phyloP scores from a whole-genome alignment of 768 basidiomycete species.

The Russula earlei region DNA sequence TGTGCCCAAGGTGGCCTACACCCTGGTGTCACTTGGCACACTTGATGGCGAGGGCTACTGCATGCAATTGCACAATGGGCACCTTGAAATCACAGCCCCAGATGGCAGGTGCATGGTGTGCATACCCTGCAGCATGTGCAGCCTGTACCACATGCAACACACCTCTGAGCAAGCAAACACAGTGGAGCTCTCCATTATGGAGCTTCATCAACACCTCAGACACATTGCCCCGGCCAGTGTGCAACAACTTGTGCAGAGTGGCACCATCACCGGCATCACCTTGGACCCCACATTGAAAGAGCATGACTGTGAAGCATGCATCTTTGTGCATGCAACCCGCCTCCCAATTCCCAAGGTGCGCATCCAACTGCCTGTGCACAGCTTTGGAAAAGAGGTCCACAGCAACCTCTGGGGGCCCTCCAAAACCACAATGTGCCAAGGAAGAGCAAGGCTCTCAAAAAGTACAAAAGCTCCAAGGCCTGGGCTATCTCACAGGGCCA shows the following conservation, averaged over 20 bases:
- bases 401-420: neutral
- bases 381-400: neutral
- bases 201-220: slow-evolving; percentile 28
- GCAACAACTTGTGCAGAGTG: slow-evolving; percentile 16
- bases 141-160: neutral
- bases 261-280: neutral
- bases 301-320: neutral
- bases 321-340: neutral
- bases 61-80: neutral
- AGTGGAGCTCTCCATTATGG: neutral
- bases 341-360: neutral
- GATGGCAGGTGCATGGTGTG: too few relatives aligned
- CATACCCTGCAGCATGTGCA: neutral
- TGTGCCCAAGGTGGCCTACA: neutral
- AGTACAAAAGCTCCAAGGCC: neutral
- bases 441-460: neutral
- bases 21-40: neutral
- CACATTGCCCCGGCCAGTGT: slow-evolving; percentile 28
- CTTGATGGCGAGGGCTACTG: neutral
- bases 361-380: neutral
- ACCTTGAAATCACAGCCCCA: too few relatives aligned
- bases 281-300: neutral
- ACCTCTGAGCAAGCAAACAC: neutral
- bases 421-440: neutral
- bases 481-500: neutral